A percentile compares a stretch with the other conserved stretches of the same genome.
Conservation (phyloP, 306 rosid genomes). For the Cyamopsis tetragonoloba region DNA sequence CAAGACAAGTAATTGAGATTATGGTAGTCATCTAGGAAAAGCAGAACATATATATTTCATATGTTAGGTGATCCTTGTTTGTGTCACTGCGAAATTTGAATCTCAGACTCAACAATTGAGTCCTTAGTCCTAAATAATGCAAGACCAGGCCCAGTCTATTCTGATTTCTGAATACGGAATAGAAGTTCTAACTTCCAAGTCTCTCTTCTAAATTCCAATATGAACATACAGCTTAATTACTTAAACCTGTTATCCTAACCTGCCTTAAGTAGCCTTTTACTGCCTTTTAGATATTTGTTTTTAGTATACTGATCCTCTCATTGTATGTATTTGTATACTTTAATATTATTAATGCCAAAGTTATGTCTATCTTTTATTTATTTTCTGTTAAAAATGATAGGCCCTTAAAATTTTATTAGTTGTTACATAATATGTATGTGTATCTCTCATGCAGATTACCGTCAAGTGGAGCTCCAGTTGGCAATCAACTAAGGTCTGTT, state of each 20-base stretch:
- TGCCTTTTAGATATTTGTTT: not conserved
- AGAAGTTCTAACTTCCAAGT: not conserved
- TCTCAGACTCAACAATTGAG: not conserved
- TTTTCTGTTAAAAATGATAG: conserved; percentile 12
- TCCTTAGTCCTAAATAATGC: not conserved
- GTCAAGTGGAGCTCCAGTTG: conserved; percentile 61
- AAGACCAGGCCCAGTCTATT: not conserved
- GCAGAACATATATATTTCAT: conserved; percentile 1
- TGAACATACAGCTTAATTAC: not conserved
- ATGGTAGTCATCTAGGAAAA: conserved; percentile 12
- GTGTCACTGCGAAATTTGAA: not conserved
- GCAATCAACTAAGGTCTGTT: conserved; percentile 81
- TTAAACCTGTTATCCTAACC: not conserved
- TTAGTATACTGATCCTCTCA: not conserved
- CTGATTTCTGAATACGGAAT: too few relatives aligned
- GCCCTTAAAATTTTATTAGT: conserved; percentile 17
- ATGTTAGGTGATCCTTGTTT: not conserved
- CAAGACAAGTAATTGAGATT: not conserved
- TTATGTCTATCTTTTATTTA: not conserved
- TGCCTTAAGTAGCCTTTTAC: not conserved
- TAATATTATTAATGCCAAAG: not conserved
- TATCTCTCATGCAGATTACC: conserved; percentile 47
- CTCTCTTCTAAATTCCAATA: not conserved
- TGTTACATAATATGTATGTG: conserved; percentile 3
- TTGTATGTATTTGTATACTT: not conserved